Conservation (phyloP, 768 basidiomycete genomes). For the Sutorius australiensis region DNA sequence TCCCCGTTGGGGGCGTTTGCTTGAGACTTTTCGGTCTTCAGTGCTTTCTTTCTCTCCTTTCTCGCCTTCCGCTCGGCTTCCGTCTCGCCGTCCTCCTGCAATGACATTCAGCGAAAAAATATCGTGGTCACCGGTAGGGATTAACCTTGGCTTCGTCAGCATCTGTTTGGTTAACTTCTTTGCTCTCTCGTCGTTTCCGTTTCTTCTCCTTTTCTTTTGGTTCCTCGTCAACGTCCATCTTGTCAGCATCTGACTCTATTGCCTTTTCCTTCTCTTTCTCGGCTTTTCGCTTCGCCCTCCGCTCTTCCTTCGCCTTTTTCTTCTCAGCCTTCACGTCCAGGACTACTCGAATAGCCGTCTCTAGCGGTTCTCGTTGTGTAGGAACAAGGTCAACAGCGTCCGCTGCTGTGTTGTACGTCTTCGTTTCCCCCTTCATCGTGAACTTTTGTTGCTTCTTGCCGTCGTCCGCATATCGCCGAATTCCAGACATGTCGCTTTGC, state of each 20-base stretch:
- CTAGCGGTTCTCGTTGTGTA: conserved; percentile 80
- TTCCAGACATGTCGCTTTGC: conserved; percentile 68
- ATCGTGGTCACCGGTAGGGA: conserved; percentile 12
- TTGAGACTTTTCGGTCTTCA: conserved; percentile 70
- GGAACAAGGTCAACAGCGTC: conserved; percentile 82
- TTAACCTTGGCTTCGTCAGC: conserved; percentile 41
- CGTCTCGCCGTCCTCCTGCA: conserved; percentile 56
- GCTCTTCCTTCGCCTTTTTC: conserved; percentile 74
- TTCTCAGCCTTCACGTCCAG: conserved; percentile 87
- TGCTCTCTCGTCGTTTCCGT: conserved; percentile 55
- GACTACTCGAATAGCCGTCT: conserved; percentile 68
- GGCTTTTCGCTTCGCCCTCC: conserved; percentile 59
- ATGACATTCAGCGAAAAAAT: conserved; percentile 4
- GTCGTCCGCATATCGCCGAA: conserved; percentile 59
- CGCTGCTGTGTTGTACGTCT: conserved; percentile 82
- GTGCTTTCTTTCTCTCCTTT: conserved; percentile 75
- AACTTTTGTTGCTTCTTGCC: conserved; percentile 74
- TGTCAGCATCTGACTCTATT: conserved; percentile 33
- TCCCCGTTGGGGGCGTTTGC: conserved; percentile 39
- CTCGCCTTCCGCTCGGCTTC: conserved; percentile 81
- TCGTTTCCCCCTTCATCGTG: conserved; percentile 74
- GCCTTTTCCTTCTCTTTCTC: conserved; percentile 54
- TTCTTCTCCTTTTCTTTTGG: conserved; percentile 37
- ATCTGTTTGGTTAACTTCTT: conserved; percentile 42
- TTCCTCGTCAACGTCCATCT: conserved; percentile 46